A percentile compares a stretch with the other conserved stretches of the same genome.
Conservation (phyloP, 768 basidiomycete genomes). For the Amanita molliuscula region DNA sequence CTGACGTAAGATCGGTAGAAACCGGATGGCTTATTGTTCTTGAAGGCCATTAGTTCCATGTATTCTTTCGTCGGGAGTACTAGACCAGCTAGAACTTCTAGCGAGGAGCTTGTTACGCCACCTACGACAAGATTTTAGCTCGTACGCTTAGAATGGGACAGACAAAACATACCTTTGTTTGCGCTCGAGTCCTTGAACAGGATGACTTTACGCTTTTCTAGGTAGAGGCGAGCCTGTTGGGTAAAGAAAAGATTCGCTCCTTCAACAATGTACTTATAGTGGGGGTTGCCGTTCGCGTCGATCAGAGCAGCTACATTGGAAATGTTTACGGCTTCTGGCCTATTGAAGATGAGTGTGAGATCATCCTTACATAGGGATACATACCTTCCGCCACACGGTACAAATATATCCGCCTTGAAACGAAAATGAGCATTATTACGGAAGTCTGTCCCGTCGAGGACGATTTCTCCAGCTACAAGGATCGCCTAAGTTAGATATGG, state of each 20-base stretch:
- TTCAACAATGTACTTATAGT: constrained; percentile 96
- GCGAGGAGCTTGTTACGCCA: constrained; percentile 91
- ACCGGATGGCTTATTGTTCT: constrained; percentile 70
- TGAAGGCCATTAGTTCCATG: constrained; percentile 86
- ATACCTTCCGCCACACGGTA: constrained; percentile 90
- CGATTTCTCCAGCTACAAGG: constrained; percentile 73
- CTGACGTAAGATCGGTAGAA: constrained; percentile 92
- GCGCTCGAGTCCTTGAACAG: constrained; percentile 93
- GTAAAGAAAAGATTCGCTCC: constrained; percentile 97
- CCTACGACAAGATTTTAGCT: constrained; percentile 28
- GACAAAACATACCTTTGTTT: constrained; percentile 60
- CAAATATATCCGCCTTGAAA: constrained; percentile 95
- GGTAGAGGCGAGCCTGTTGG: constrained; percentile 84
- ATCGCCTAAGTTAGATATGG: neutral
- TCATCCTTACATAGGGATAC: constrained; percentile 12
- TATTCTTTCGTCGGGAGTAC: constrained; percentile 87
- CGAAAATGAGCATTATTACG: constrained; percentile 90
- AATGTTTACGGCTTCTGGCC: constrained; percentile 93
- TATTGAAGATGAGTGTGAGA: constrained; percentile 12
- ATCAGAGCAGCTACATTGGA: constrained; percentile 86
- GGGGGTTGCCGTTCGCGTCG: constrained; percentile 88
- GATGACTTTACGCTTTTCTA: constrained; percentile 91
- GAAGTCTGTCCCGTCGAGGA: constrained; percentile 94
- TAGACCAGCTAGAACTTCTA: constrained; percentile 95
- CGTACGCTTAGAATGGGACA: no score